Conservation (phyloP, 257 asterid species). For the Echium plantagineum region DNA sequence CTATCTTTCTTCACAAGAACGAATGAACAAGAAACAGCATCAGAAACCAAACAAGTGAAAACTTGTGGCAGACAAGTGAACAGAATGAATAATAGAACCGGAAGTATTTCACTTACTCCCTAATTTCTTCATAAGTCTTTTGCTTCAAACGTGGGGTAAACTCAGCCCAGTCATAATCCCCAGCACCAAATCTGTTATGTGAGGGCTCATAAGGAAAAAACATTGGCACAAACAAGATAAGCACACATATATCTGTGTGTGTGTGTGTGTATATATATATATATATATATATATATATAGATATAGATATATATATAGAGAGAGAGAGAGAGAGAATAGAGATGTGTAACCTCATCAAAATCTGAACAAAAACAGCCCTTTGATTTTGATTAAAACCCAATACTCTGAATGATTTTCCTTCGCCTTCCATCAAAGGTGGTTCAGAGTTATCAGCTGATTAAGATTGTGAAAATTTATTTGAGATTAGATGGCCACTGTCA, state of each 20-base stretch:
- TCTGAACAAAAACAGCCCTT: conserved; percentile 79
- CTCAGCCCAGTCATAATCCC: conserved; percentile 82
- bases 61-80: background rate
- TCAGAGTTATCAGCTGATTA: conserved; percentile 54
- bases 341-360: conserved; percentile 61
- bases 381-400: conserved; percentile 86
- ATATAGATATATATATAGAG: no score
- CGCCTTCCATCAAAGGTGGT: conserved; percentile 94
- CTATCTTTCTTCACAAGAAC: background rate
- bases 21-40: background rate
- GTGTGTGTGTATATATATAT: no score
- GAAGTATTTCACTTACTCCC: conserved; percentile 44
- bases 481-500: conserved; percentile 7
- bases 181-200: conserved; percentile 64
- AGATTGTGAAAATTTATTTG: conserved; percentile 13
- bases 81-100: conserved; percentile 1
- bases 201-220: background rate
- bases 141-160: conserved; percentile 76
- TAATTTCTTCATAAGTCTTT: conserved; percentile 66
- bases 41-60: background rate
- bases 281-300: no score
- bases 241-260: no score
- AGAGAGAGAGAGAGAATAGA: background rate
- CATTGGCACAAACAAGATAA: conserved; percentile 1
- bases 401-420: conserved; percentile 79